Evolutionary conservation across 2,329 filamentous ascomycete genomes (phyloP).

Genomic region (Triangularia setosa): DNA sequence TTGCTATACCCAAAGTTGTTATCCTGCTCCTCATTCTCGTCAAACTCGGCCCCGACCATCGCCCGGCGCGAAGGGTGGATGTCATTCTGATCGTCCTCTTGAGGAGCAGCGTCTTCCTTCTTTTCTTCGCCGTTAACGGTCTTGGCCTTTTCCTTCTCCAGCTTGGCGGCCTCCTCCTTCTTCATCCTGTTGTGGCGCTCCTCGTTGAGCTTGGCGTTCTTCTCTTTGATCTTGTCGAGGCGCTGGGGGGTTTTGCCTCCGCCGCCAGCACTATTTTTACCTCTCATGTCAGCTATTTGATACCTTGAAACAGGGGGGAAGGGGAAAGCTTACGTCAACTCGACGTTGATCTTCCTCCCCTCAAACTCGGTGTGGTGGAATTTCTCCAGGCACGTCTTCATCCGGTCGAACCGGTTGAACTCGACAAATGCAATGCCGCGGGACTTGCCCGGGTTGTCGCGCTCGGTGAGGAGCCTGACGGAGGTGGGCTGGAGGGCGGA

Average conservation of each 20-base stretch:
- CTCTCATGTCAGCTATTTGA: not conserved
- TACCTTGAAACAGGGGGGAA: not conserved
- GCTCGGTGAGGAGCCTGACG: conserved; percentile 65
- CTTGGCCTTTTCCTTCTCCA: conserved; percentile 32
- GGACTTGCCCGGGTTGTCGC: conserved; percentile 44
- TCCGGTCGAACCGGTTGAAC: conserved; percentile 79
- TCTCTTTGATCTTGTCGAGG: conserved; percentile 72
- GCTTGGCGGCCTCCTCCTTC: conserved; percentile 39
- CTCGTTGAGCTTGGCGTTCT: conserved; percentile 82
- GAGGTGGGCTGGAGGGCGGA: conserved; percentile 65
- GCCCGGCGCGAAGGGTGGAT: conserved; percentile 52
- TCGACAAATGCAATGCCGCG: conserved; percentile 77
- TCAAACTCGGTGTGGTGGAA: conserved; percentile 82
- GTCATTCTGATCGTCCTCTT: conserved; percentile 28
- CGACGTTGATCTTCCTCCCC: conserved; percentile 81
- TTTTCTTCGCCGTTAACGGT: conserved; percentile 24
- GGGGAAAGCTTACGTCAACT: conserved; percentile 66
- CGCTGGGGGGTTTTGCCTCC: conserved; percentile 73
- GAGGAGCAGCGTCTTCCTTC: conserved; percentile 26
- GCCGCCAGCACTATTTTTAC: conserved; percentile 64
- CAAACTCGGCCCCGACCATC: conserved; percentile 16
- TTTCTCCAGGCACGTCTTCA: conserved; percentile 88
- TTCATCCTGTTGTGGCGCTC: conserved; percentile 48
- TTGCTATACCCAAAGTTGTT: conserved; percentile 3
- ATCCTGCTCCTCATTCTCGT: conserved; percentile 6